A percentile compares a stretch with the other conserved stretches of the same genome.
Evolutionary conservation across 2,329 filamentous ascomycete species (phyloP).

Genomic region (Stemphylium vesicarium): DNA sequence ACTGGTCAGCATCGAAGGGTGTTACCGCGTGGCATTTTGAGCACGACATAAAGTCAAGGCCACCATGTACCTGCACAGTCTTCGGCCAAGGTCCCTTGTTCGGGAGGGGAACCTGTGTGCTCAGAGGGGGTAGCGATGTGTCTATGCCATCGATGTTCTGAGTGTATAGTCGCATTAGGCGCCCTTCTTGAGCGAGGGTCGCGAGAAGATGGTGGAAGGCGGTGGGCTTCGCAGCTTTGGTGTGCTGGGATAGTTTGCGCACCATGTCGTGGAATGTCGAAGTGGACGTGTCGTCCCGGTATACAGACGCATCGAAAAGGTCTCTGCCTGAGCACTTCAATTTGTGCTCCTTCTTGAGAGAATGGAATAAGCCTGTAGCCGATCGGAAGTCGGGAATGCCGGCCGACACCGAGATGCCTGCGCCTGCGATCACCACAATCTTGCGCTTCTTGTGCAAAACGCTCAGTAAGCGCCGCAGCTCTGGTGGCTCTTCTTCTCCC

Average conservation of each 20-base stretch:
- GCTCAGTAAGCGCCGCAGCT: slow-evolving; percentile 73
- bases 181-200: slow-evolving; percentile 83
- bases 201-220: slow-evolving; percentile 93
- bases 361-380: slow-evolving; percentile 84
- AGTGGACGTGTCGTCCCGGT: slow-evolving; percentile 88
- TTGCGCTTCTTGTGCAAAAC: slow-evolving; percentile 88
- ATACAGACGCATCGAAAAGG: slow-evolving; percentile 96
- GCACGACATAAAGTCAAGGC: slow-evolving; percentile 94
- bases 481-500: slow-evolving; percentile 64
- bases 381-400: slow-evolving; percentile 98
- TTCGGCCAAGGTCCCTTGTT: slow-evolving; percentile 90
- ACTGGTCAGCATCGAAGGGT: slow-evolving; percentile 78
- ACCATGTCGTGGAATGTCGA: slow-evolving; percentile 97
- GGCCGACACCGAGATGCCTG: slow-evolving; percentile 95
- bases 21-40: slow-evolving; percentile 84
- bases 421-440: slow-evolving; percentile 94
- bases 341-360: slow-evolving; percentile 86
- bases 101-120: slow-evolving; percentile 80
- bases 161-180: slow-evolving; percentile 87
- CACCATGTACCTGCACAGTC: slow-evolving; percentile 92
- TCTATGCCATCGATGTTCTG: slow-evolving; percentile 98
- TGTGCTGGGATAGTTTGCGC: slow-evolving; percentile 80
- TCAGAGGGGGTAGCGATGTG: slow-evolving; percentile 77
- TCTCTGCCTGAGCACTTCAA: slow-evolving; percentile 93
- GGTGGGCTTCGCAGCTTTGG: slow-evolving; percentile 78